Percentiles rank a stretch among this genome's conserved stretches.
Evolutionary conservation across 306 rosid genomes (phyloP).

Genomic region (Sphenostylis stenocarpa): DNA sequence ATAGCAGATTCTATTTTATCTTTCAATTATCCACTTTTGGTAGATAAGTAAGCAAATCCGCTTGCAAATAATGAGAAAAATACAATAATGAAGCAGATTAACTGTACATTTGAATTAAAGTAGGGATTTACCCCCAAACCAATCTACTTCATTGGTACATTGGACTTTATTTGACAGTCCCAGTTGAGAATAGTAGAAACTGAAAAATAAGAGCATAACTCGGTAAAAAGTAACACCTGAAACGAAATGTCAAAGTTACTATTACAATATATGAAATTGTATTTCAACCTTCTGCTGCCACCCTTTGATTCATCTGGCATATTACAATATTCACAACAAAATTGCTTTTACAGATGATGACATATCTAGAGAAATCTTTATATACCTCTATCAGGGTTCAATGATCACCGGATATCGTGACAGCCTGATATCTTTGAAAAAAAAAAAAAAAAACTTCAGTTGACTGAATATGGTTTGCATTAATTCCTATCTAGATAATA

Average conservation of each 20-base stretch:
- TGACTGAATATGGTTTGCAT: slow-evolving; percentile 24
- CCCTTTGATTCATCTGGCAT: slow-evolving; percentile 43
- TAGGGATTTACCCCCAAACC: no score
- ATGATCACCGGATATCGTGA: slow-evolving; percentile 25
- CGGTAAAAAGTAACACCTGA: background rate
- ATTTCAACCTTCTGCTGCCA: slow-evolving; percentile 35
- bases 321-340: slow-evolving; percentile 59
- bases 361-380: slow-evolving; percentile 34
- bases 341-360: slow-evolving; percentile 40
- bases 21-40: background rate
- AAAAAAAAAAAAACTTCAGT: slow-evolving; percentile 41
- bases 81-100: background rate
- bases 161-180: background rate
- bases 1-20: background rate
- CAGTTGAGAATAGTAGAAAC: background rate
- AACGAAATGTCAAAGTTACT: slow-evolving; percentile 26
- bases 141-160: background rate
- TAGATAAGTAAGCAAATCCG: background rate
- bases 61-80: background rate
- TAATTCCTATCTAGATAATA: slow-evolving; percentile 29
- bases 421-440: slow-evolving; percentile 27
- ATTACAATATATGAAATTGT: slow-evolving; percentile 17
- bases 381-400: slow-evolving; percentile 35
- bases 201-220: background rate
- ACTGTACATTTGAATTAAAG: no score